Conservation (phyloP, 2,329 filamentous ascomycete species). For the Bipolaris zeicola region DNA sequence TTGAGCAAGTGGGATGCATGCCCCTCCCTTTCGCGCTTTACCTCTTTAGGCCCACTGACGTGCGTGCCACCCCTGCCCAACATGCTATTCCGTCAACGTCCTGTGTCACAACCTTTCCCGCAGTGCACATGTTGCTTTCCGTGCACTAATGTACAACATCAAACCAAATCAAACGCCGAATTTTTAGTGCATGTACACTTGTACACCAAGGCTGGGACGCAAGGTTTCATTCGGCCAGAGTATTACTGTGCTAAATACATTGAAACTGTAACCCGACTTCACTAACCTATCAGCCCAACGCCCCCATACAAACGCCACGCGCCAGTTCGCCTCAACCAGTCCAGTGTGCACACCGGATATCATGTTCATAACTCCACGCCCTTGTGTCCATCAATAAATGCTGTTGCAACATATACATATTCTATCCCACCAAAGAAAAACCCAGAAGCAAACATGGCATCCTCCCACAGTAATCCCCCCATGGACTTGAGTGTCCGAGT, state of each 20-base stretch:
- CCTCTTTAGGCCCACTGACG: conserved; percentile 16
- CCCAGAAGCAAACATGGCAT: conserved; percentile 1
- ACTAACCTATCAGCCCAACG: conserved; percentile 4
- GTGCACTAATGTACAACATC: neutral
- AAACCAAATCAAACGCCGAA: neutral
- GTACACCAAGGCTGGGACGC: neutral
- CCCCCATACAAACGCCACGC: conserved; percentile 10
- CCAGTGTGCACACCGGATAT: conserved; percentile 12
- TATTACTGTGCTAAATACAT: neutral
- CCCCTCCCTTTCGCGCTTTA: conserved; percentile 12
- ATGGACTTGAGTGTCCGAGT: neutral
- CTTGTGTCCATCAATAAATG: conserved; percentile 8
- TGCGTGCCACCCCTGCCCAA: conserved; percentile 16
- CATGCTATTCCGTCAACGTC: neutral
- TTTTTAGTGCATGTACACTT: neutral
- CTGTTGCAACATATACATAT: conserved; percentile 15
- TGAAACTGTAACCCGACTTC: neutral
- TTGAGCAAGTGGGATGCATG: conserved; percentile 20
- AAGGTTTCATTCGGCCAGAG: neutral
- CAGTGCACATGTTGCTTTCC: neutral
- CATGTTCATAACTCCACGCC: conserved; percentile 18
- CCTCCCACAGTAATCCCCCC: neutral
- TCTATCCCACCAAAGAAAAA: conserved; percentile 23
- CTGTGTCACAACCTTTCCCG: neutral
- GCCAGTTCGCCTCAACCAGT: conserved; percentile 5